Conservation (phyloP, 371 early-diverging fungal species). For the Actinomortierella ambigua region DNA sequence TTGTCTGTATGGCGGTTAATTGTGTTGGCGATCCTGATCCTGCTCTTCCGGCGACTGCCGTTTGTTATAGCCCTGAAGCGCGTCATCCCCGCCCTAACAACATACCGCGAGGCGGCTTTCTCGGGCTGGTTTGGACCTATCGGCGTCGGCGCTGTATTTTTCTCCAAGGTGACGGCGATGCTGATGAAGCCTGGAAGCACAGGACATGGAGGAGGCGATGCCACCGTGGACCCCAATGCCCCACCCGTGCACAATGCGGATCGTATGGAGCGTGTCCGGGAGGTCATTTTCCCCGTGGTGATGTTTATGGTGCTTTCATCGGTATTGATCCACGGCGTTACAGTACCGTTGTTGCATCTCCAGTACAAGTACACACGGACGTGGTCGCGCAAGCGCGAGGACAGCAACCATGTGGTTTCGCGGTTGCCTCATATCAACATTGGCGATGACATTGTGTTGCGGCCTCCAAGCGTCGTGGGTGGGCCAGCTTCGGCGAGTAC, state of each 20-base stretch:
- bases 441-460: constrained; percentile 46
- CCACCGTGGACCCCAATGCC: neutral
- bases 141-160: constrained; percentile 89
- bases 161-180: constrained; percentile 64
- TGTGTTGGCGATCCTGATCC: constrained; percentile 69
- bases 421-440: constrained; percentile 46
- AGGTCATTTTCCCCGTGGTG: constrained; percentile 66
- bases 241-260: constrained; percentile 26
- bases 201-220: constrained; percentile 16
- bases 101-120: constrained; percentile 84
- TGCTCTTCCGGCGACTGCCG: constrained; percentile 87
- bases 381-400: constrained; percentile 42
- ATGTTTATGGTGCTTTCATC: constrained; percentile 78
- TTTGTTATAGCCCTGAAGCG: constrained; percentile 68
- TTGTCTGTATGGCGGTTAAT: constrained; percentile 73
- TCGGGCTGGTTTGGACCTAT: constrained; percentile 98
- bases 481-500: constrained; percentile 6
- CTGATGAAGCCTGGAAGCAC: constrained; percentile 49
- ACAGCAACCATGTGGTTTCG: constrained; percentile 38
- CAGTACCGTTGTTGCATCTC: constrained; percentile 77
- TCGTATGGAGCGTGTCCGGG: constrained; percentile 26
- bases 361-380: constrained; percentile 50
- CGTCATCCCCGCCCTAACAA: constrained; percentile 76
- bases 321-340: constrained; percentile 80
- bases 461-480: constrained; percentile 13